A percentile compares a stretch with the other conserved stretches of the same genome.
Conservation (phyloP, 805 yeast species). For the Yamadazyma ubonensis region DNA sequence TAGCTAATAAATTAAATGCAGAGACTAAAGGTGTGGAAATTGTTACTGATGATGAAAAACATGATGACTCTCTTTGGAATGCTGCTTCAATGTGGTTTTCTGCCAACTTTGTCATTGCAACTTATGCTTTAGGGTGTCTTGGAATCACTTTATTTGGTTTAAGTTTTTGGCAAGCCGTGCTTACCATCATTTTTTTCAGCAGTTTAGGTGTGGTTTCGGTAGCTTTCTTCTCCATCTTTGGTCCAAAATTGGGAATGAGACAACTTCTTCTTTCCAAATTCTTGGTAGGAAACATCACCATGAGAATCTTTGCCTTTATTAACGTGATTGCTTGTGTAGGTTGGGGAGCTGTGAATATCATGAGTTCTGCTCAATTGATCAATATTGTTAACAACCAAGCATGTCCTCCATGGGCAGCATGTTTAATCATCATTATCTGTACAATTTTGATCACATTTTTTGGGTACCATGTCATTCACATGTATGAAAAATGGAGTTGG, state of each 20-base stretch:
- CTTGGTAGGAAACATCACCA: constrained; percentile 71
- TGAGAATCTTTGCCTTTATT: constrained; percentile 73
- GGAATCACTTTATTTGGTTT: constrained; percentile 61
- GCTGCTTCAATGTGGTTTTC: constrained; percentile 91
- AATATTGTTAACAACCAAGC: constrained; percentile 66
- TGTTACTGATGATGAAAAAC: constrained; percentile 75
- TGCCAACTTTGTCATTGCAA: constrained; percentile 84
- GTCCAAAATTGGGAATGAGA: constrained; percentile 81
- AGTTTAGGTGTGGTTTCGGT: constrained; percentile 74
- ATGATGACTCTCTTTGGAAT: constrained; percentile 60
- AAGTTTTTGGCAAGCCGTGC: constrained; percentile 69
- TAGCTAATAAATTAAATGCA: constrained; percentile 38
- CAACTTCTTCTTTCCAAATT: constrained; percentile 82
- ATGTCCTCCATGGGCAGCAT: constrained; percentile 90
- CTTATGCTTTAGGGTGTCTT: constrained; percentile 71
- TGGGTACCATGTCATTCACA: constrained; percentile 80
- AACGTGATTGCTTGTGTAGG: constrained; percentile 87
- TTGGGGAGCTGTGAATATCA: constrained; percentile 92
- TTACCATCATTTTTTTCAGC: constrained; percentile 70
- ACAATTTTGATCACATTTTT: constrained; percentile 76
- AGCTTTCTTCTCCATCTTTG: constrained; percentile 79
- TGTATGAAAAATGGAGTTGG: constrained; percentile 86
- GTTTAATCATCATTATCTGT: constrained; percentile 64
- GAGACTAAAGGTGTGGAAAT: constrained; percentile 74
- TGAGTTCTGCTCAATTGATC: constrained; percentile 82